phyloP scores from a whole-genome alignment of 345 rosid species.

The Syzygium grande region DNA sequence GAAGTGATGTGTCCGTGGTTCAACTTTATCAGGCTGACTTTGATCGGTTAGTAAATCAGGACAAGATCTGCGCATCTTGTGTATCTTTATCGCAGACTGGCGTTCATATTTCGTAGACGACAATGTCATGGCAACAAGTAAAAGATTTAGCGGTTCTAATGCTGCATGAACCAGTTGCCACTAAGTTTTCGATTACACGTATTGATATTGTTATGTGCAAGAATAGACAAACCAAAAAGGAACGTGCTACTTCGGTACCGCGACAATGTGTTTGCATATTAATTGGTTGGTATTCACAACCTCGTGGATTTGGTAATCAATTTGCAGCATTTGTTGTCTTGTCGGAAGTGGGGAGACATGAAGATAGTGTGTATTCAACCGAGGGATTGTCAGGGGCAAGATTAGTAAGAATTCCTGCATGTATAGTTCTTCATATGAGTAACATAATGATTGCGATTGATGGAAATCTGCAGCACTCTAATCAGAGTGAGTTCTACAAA shows the following conservation, averaged over 20 bases:
- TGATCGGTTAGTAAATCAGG: not conserved
- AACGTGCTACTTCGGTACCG: not conserved
- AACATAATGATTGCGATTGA: too few species aligned
- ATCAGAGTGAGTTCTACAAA: too few species aligned
- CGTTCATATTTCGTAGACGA: not conserved
- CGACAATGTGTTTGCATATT: not conserved
- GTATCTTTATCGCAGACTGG: not conserved
- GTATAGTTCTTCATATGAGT: not conserved
- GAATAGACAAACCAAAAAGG: not conserved
- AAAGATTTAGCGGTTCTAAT: too few species aligned
- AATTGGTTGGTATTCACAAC: not conserved
- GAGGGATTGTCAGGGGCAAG: not conserved
- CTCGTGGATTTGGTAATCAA: not conserved
- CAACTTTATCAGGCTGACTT: slow-evolving; percentile 7
- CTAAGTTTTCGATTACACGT: not conserved
- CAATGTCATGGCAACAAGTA: not conserved
- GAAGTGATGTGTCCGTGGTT: slow-evolving; percentile 10
- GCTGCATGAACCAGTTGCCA: not conserved
- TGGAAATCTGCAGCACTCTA: too few species aligned
- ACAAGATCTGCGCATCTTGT: not conserved
- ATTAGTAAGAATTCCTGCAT: not conserved
- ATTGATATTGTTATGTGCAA: not conserved
- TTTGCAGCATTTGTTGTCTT: not conserved
- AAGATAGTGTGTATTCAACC: not conserved
- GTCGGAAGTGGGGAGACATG: not conserved